Conservation (phyloP, 2,329 filamentous ascomycete genomes). For the Tolypocladium ovalisporum region DNA sequence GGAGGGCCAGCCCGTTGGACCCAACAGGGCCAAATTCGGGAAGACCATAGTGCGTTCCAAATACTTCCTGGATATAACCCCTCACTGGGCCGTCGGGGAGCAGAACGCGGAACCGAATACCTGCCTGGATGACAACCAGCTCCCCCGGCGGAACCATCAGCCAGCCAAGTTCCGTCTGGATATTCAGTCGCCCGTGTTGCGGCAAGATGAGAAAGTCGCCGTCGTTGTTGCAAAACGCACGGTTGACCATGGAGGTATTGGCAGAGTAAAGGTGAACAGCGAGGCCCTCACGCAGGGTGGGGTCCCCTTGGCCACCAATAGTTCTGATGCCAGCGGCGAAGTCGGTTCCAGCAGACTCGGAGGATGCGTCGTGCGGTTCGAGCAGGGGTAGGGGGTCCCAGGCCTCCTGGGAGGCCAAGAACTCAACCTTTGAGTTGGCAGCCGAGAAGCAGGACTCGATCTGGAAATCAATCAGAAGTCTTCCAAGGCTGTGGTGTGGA, state of each 20-base stretch:
- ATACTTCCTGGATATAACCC: constrained; percentile 59
- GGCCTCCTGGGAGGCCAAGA: constrained; percentile 32
- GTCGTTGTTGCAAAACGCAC: constrained; percentile 36
- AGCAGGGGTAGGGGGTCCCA: constrained; percentile 33
- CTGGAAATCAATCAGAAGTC: background rate
- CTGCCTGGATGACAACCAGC: constrained; percentile 54
- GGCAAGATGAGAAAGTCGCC: constrained; percentile 57
- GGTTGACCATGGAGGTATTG: constrained; percentile 30
- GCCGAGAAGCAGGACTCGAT: constrained; percentile 33
- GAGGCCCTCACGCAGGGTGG: constrained; percentile 33
- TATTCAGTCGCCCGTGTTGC: constrained; percentile 53
- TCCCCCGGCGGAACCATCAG: constrained; percentile 58
- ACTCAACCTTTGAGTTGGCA: constrained; percentile 32
- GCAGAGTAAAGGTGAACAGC: constrained; percentile 34
- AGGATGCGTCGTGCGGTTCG: background rate
- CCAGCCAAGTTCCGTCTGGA: constrained; percentile 57
- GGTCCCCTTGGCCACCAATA: constrained; percentile 34
- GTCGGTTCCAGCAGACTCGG: constrained; percentile 18
- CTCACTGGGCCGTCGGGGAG: constrained; percentile 42
- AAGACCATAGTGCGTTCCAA: constrained; percentile 52
- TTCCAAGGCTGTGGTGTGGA: background rate
- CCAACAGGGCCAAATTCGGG: constrained; percentile 58
- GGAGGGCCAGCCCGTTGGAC: constrained; percentile 54
- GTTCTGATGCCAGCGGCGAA: constrained; percentile 35
- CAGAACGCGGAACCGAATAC: constrained; percentile 34